These are phyloP conservation scores for Fomitopsis schrenkii DNA, from an alignment of 1,284 basidiomycete genomes.

Conservation along the genomic window DNA sequence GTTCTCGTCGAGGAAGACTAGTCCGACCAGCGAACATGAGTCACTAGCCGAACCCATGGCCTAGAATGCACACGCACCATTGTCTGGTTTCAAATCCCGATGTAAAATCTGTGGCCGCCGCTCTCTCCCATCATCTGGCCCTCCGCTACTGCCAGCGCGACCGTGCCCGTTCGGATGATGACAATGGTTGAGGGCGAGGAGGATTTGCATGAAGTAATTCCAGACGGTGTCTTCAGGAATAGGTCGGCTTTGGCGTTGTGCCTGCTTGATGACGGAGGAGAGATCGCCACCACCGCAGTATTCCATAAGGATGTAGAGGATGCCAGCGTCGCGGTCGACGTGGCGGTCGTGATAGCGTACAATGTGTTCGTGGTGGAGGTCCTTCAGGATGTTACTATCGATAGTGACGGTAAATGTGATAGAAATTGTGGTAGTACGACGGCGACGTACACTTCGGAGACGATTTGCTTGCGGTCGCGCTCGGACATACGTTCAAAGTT, in stretches of 20 bases:
- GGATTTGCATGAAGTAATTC: slow-evolving; percentile 92
- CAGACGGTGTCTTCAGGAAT: slow-evolving; percentile 92
- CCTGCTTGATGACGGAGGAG: slow-evolving; percentile 79
- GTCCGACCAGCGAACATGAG: background rate
- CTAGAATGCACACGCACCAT: slow-evolving; percentile 55
- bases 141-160: slow-evolving; percentile 41
- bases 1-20: slow-evolving; percentile 81
- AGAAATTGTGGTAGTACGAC: background rate
- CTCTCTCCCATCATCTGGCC: slow-evolving; percentile 38
- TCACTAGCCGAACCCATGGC: background rate
- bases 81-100: slow-evolving; percentile 95
- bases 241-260: slow-evolving; percentile 59
- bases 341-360: slow-evolving; percentile 91
- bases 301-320: slow-evolving; percentile 96
- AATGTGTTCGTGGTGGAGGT: slow-evolving; percentile 91
- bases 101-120: slow-evolving; percentile 82
- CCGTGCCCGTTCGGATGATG: slow-evolving; percentile 70
- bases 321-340: slow-evolving; percentile 87
- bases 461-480: slow-evolving; percentile 90
- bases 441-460: slow-evolving; percentile 87
- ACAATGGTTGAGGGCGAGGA: slow-evolving; percentile 88
- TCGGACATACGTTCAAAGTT: slow-evolving; percentile 95
- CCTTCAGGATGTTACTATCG: slow-evolving; percentile 89
- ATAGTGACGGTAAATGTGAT: background rate
- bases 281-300: slow-evolving; percentile 95